Conservation (phyloP, 257 asterid genomes). For the Primulina eburnea region DNA sequence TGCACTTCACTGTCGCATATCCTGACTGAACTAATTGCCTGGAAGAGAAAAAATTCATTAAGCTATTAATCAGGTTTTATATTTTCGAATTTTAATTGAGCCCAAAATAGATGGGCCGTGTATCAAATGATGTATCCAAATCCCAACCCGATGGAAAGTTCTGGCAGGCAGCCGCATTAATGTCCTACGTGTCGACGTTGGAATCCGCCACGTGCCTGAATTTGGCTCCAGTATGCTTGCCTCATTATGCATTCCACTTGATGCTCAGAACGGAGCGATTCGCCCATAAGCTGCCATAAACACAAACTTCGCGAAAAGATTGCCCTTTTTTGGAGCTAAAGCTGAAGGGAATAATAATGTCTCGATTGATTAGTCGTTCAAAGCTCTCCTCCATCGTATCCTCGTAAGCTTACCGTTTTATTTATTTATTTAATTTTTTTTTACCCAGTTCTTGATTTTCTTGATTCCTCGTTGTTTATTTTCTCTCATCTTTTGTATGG, state of each 20-base stretch:
- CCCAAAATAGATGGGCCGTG: background rate
- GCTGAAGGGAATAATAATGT: conserved; percentile 32
- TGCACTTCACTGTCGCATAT: too few species aligned
- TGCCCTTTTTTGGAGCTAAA: background rate
- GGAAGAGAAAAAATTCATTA: too few species aligned
- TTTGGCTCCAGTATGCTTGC: background rate
- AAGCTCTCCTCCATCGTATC: conserved; percentile 44
- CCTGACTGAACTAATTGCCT: too few species aligned
- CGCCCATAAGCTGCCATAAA: background rate
- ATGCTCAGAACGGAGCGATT: too few species aligned
- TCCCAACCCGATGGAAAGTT: background rate
- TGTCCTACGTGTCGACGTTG: background rate
- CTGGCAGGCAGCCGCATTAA: background rate
- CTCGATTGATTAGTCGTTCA: conserved; percentile 62
- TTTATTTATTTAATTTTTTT: too few species aligned
- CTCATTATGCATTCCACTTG: too few species aligned
- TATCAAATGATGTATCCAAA: background rate
- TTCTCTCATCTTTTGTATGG: conserved; percentile 13
- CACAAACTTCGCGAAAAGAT: conserved; percentile 2
- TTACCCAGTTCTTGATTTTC: background rate
- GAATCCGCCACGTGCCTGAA: background rate
- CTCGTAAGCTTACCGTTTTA: conserved; percentile 38
- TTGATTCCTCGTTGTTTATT: background rate
- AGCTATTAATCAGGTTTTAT: too few species aligned
- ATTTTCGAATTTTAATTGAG: too few species aligned